Percentiles rank a stretch among this genome's conserved stretches.
Conservation (phyloP, 169 alveolate genomes). For the Blepharisma undulans region DNA sequence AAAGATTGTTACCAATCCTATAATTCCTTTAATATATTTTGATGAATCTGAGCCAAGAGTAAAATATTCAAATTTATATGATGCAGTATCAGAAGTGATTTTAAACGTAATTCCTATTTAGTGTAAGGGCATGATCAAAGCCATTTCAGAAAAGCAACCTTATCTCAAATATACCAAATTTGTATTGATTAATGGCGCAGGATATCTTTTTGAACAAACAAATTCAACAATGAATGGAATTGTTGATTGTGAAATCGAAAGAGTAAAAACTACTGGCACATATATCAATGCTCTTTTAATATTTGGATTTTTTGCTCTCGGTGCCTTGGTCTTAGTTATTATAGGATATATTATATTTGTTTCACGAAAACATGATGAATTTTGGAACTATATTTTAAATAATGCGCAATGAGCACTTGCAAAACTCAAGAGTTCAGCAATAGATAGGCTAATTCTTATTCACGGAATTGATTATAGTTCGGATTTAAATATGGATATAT, state of each 20-base stretch:
- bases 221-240: background rate
- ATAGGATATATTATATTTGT: background rate
- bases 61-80: background rate
- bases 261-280: background rate
- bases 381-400: background rate
- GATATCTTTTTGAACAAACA: background rate
- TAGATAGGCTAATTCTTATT: background rate
- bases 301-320: background rate
- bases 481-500: background rate
- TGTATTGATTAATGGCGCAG: background rate
- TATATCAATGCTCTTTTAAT: background rate
- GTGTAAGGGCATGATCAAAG: background rate
- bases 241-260: background rate
- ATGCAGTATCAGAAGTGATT: background rate
- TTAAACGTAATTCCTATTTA: background rate
- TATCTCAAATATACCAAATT: background rate
- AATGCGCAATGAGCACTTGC: background rate
- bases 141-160: background rate
- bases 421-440: background rate
- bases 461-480: background rate
- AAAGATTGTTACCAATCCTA: background rate
- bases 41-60: background rate
- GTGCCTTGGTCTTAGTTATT: background rate
- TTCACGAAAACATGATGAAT: background rate
- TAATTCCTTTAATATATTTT: background rate